phyloP scores from a whole-genome alignment of 1,284 basidiomycete species.

The Leccinum solheimii region DNA sequence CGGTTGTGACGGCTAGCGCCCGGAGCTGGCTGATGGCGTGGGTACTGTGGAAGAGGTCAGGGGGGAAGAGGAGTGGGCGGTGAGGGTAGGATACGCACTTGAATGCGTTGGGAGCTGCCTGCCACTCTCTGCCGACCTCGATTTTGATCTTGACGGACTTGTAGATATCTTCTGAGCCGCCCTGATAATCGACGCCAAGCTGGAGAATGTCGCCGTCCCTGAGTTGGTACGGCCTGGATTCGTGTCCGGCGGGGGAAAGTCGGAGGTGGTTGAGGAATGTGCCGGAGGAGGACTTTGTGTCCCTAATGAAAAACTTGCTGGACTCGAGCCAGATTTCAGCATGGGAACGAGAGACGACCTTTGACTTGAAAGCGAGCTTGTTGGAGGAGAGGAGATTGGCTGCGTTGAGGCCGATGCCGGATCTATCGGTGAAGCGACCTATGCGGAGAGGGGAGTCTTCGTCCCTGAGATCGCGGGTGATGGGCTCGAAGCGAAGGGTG shows the following conservation, averaged over 20 bases:
- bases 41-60: conserved; percentile 46
- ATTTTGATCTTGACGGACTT: conserved; percentile 97
- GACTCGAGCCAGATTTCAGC: conserved; percentile 87
- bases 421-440: conserved; percentile 88
- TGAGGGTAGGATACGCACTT: conserved; percentile 63
- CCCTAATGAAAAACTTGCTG: conserved; percentile 83
- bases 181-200: conserved; percentile 97
- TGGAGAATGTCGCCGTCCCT: conserved; percentile 96
- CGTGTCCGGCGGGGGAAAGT: conserved; percentile 80
- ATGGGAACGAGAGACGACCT: conserved; percentile 93
- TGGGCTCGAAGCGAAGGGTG: conserved; percentile 91
- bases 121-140: conserved; percentile 91
- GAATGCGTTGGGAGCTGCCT: conserved; percentile 87
- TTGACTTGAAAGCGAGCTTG: conserved; percentile 94
- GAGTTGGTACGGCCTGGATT: conserved; percentile 77
- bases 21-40: conserved; percentile 82
- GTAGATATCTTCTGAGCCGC: conserved; percentile 96
- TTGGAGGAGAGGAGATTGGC: conserved; percentile 72
- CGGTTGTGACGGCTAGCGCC: conserved; percentile 53
- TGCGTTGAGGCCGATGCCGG: conserved; percentile 65
- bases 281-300: conserved; percentile 89
- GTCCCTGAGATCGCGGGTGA: conserved; percentile 79
- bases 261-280: conserved; percentile 97
- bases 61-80: not conserved
- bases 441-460: conserved; percentile 77